Conservation (phyloP, 208 protist species). For the Trypanosoma grayi region DNA sequence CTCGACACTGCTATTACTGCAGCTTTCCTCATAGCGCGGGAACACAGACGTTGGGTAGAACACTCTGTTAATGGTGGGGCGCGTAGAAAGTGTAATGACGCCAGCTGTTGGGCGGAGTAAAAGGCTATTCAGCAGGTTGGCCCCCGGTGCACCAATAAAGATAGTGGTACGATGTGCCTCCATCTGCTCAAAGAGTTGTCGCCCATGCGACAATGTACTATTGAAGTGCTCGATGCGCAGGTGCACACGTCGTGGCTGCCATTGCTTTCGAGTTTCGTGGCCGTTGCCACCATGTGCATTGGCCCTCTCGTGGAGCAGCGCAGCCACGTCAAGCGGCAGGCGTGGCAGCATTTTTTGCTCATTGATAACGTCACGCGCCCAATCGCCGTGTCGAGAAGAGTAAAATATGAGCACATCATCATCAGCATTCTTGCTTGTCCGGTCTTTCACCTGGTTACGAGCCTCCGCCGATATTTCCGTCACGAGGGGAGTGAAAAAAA, state of each 20-base stretch:
- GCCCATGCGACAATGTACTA: neutral
- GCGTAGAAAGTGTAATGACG: conserved; percentile 8
- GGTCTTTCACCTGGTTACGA: neutral
- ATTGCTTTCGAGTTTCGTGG: neutral
- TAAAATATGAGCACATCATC: conserved; percentile 10
- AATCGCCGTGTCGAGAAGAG: conserved; percentile 10
- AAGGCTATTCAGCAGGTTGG: conserved; percentile 16
- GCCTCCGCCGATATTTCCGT: no score
- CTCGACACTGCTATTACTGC: neutral
- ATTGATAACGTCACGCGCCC: conserved; percentile 20
- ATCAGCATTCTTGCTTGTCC: neutral
- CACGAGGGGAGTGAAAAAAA: no score
- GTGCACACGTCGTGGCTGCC: neutral
- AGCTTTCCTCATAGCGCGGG: neutral
- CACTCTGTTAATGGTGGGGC: neutral
- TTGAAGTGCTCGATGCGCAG: neutral
- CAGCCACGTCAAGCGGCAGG: neutral
- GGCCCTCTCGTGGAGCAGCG: neutral
- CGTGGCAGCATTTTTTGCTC: neutral
- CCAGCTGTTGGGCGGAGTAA: conserved; percentile 5
- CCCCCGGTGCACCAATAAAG: conserved; percentile 16
- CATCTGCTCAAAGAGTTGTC: conserved; percentile 5
- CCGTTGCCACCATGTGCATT: neutral
- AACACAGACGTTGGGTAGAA: conserved; percentile 9
- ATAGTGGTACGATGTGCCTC: conserved; percentile 1